Percentiles rank a stretch among this genome's conserved stretches.
These are phyloP conservation scores for Hypoxylon sp. DNA, from an alignment of 2,329 filamentous ascomycete species.

Conservation along the genomic window DNA sequence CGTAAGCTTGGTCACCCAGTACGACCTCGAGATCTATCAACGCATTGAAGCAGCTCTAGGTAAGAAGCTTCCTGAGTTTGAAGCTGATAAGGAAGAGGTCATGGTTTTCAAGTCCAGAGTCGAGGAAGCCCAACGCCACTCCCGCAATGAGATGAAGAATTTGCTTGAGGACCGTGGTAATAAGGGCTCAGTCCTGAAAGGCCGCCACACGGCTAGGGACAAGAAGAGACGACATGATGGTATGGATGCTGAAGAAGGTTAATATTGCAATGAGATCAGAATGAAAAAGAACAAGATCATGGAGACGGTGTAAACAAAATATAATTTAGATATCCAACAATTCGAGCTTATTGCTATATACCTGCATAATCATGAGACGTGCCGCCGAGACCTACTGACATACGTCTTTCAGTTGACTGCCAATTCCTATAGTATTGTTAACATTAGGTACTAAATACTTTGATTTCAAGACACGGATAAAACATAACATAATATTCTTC, in stretches of 20 bases:
- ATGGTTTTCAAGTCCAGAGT: slow-evolving; percentile 82
- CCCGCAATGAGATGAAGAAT: slow-evolving; percentile 82
- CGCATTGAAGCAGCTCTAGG: slow-evolving; percentile 85
- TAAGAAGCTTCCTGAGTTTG: slow-evolving; percentile 76
- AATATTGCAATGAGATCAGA: slow-evolving; percentile 26
- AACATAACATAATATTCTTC: too few relatives aligned
- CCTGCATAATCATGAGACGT: too few relatives aligned
- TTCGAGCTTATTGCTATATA: slow-evolving; percentile 7
- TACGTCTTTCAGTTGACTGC: too few relatives aligned
- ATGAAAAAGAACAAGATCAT: not conserved
- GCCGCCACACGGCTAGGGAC: slow-evolving; percentile 54
- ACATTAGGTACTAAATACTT: too few relatives aligned
- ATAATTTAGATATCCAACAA: slow-evolving; percentile 30
- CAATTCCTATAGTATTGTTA: too few relatives aligned
- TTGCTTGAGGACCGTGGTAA: slow-evolving; percentile 74
- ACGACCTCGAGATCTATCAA: slow-evolving; percentile 74
- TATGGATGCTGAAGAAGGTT: slow-evolving; percentile 82
- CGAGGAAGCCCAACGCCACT: slow-evolving; percentile 82
- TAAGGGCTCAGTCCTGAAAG: slow-evolving; percentile 58
- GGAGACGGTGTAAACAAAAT: not conserved
- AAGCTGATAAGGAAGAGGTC: slow-evolving; percentile 80
- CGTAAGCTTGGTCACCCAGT: slow-evolving; percentile 84
- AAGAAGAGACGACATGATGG: slow-evolving; percentile 58
- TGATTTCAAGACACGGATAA: too few relatives aligned
- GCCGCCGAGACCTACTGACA: too few relatives aligned